Conservation (phyloP, 75 land plant species). For the Sequoiadendron giganteum region DNA sequence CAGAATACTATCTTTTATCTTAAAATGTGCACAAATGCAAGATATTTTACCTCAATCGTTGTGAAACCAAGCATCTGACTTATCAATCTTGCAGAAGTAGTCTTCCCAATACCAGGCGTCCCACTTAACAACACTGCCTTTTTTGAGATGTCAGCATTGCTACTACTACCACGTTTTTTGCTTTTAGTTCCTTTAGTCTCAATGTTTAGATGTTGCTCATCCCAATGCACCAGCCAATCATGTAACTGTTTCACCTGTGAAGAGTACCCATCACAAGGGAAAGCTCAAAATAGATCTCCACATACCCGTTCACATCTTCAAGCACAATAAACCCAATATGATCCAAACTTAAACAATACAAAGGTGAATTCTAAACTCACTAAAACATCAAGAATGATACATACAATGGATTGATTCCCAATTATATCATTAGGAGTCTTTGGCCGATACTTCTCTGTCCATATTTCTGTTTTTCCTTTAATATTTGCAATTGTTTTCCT, state of each 20-base stretch:
- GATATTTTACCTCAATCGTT: slow-evolving; percentile 70
- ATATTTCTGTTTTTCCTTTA: slow-evolving; percentile 33
- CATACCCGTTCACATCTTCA: neutral
- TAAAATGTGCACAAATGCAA: slow-evolving; percentile 4
- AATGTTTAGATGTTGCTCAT: slow-evolving; percentile 50
- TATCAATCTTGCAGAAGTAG: slow-evolving; percentile 89
- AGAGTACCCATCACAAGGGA: neutral
- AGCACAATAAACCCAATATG: neutral
- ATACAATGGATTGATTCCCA: slow-evolving; percentile 90
- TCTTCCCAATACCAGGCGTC: slow-evolving; percentile 95
- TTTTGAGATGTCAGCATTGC: slow-evolving; percentile 36
- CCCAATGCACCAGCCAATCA: slow-evolving; percentile 87
- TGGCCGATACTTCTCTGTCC: slow-evolving; percentile 92
- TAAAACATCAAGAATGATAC: neutral
- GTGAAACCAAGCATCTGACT: slow-evolving; percentile 86
- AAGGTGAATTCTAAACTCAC: neutral
- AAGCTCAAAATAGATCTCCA: neutral
- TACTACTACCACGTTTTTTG: slow-evolving; percentile 61
- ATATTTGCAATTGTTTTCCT: slow-evolving; percentile 23
- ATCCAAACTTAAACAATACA: neutral
- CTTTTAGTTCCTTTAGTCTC: slow-evolving; percentile 51
- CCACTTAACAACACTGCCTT: slow-evolving; percentile 92
- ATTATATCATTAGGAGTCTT: slow-evolving; percentile 74
- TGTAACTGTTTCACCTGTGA: slow-evolving; percentile 84
- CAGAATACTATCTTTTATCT: neutral